A percentile compares a stretch with the other conserved stretches of the same genome.
Conservation (phyloP, 768 basidiomycete species). For the Kwoniella heveanensis region DNA sequence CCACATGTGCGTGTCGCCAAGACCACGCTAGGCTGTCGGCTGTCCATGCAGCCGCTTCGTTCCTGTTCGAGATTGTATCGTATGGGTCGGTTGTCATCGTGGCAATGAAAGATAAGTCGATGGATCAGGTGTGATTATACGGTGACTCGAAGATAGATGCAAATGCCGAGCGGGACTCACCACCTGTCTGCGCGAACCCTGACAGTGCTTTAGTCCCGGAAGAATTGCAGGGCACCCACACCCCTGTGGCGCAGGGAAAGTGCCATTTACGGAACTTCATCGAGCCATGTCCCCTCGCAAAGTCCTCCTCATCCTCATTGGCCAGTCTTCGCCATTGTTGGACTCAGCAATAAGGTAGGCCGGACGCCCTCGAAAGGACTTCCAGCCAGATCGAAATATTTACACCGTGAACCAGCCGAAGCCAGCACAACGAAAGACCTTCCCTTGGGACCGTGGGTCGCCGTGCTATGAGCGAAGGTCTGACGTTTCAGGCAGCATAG, state of each 20-base stretch:
- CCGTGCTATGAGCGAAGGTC: constrained; percentile 52
- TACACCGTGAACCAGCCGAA: constrained; percentile 51
- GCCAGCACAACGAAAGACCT: constrained; percentile 48
- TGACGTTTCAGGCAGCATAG: constrained; percentile 36
- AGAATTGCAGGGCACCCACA: no score
- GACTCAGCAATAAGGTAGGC: constrained; percentile 29
- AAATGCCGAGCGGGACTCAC: no score
- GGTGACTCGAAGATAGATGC: no score
- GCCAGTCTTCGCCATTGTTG: not conserved
- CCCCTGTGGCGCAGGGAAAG: not conserved
- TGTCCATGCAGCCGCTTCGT: no score
- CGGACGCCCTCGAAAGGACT: constrained; percentile 51
- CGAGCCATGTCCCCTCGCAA: not conserved
- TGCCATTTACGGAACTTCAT: not conserved
- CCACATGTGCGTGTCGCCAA: no score
- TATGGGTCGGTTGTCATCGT: no score
- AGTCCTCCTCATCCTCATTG: not conserved
- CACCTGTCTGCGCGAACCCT: no score
- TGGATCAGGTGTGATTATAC: no score
- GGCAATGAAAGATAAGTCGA: no score
- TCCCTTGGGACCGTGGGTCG: constrained; percentile 53
- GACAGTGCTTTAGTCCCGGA: no score
- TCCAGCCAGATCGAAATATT: constrained; percentile 52
- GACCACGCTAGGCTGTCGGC: no score
- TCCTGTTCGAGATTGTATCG: no score